These are phyloP conservation scores for Saccharomyces hybrid DNA, from an alignment of 1,139 yeast genomes.

Conservation along the genomic window DNA sequence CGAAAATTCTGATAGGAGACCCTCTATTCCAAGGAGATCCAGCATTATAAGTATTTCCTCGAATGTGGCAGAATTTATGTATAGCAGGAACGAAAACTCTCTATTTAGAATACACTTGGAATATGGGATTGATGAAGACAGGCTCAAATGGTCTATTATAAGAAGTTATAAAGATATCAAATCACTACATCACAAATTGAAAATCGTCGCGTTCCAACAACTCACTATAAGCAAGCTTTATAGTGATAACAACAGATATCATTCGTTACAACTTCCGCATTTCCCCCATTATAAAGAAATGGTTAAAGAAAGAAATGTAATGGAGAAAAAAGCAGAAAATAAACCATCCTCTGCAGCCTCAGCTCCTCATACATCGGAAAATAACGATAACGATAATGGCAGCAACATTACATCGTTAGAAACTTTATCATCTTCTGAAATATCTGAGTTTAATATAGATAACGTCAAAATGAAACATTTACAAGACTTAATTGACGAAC, in stretches of 20 bases:
- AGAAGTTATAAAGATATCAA: conserved; percentile 67
- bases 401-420: background rate
- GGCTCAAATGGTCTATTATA: conserved; percentile 73
- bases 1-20: background rate
- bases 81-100: conserved; percentile 26
- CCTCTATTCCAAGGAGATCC: background rate
- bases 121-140: conserved; percentile 78
- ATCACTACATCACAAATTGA: conserved; percentile 60
- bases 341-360: conserved; percentile 2
- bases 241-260: conserved; percentile 21
- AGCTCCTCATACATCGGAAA: background rate
- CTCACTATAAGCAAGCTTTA: conserved; percentile 22
- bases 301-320: conserved; percentile 3
- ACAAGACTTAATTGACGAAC: conserved; percentile 26
- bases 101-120: conserved; percentile 64
- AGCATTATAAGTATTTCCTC: conserved; percentile 1
- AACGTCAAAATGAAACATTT: conserved; percentile 27
- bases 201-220: conserved; percentile 41
- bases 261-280: conserved; percentile 25
- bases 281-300: conserved; percentile 28
- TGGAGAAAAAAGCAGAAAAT: background rate
- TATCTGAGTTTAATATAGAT: conserved; percentile 14
- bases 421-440: conserved; percentile 10
- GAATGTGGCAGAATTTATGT: conserved; percentile 4
- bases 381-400: background rate